phyloP scores from a whole-genome alignment of 1,139 yeast species.

The Saccharomyces hybrid region DNA sequence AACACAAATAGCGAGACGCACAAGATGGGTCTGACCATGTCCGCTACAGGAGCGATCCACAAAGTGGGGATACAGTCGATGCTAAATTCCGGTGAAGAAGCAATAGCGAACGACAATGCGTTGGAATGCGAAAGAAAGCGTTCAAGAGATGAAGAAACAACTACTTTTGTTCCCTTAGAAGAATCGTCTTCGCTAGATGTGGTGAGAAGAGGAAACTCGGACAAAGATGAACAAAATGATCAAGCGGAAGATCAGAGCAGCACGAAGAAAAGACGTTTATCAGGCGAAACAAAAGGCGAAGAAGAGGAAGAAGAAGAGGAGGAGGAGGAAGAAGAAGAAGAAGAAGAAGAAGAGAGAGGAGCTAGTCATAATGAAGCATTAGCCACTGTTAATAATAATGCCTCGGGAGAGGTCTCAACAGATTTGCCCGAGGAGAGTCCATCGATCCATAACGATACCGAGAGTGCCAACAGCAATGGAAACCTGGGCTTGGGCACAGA shows the following conservation, averaged over 20 bases:
- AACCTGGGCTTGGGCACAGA: constrained; percentile 6
- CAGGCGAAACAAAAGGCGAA: constrained; percentile 2
- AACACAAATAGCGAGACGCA: background rate
- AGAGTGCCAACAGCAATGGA: background rate
- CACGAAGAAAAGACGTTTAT: constrained; percentile 7
- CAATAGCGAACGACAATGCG: constrained; percentile 8
- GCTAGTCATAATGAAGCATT: background rate
- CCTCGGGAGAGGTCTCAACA: background rate
- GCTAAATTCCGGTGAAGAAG: constrained; percentile 11
- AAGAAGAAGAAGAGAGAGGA: background rate
- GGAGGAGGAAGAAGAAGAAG: no score
- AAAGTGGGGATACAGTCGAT: constrained; percentile 25
- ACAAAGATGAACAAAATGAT: background rate
- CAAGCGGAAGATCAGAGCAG: background rate
- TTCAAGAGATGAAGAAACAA: background rate
- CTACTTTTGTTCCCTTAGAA: background rate
- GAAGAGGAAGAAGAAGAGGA: background rate
- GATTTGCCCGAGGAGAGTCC: background rate
- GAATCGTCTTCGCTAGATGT: background rate
- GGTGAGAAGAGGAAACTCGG: background rate
- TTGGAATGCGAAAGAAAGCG: background rate
- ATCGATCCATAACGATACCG: background rate
- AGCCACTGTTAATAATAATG: background rate
- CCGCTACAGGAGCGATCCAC: constrained; percentile 6
- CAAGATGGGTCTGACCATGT: background rate